A percentile compares a stretch with the other conserved stretches of the same genome.
These are phyloP conservation scores for Medicago ruthenica DNA, from an alignment of 306 rosid species.

Conservation along the genomic window DNA sequence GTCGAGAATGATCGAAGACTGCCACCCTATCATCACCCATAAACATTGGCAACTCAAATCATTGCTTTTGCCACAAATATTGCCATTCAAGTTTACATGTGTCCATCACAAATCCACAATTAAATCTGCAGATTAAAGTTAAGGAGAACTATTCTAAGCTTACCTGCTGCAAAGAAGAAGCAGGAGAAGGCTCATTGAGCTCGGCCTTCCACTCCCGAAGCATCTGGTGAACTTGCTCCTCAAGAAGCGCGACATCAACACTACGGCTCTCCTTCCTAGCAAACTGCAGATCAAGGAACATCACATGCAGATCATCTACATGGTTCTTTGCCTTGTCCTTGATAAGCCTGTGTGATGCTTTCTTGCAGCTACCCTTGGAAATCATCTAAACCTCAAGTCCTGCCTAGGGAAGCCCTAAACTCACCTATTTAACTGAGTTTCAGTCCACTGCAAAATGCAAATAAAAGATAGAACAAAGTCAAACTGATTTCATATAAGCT, in stretches of 20 bases:
- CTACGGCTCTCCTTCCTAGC: conserved; percentile 97
- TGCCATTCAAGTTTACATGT: not conserved
- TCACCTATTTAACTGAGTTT: conserved; percentile 37
- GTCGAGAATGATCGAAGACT: conserved; percentile 91
- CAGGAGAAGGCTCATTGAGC: conserved; percentile 93
- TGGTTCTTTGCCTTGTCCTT: conserved; percentile 98
- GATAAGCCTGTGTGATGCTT: conserved; percentile 83
- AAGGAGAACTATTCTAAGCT: conserved; percentile 38
- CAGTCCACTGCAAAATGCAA: conserved; percentile 25
- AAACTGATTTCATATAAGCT: no score
- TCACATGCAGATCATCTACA: conserved; percentile 86
- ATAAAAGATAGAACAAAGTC: no score
- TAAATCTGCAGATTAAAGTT: no score
- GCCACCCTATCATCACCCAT: conserved; percentile 71
- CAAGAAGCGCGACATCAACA: conserved; percentile 70
- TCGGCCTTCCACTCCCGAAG: conserved; percentile 97
- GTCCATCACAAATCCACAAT: conserved; percentile 16
- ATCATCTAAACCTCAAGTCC: conserved; percentile 60
- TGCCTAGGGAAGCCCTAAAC: conserved; percentile 44
- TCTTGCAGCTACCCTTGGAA: conserved; percentile 88
- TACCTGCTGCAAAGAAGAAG: conserved; percentile 92
- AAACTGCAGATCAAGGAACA: conserved; percentile 83
- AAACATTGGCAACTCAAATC: conserved; percentile 53
- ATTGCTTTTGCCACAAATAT: not conserved
- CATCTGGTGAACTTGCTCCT: conserved; percentile 98